phyloP scores from a whole-genome alignment of 2,329 filamentous ascomycete species.

The Aspergillus ustus region DNA sequence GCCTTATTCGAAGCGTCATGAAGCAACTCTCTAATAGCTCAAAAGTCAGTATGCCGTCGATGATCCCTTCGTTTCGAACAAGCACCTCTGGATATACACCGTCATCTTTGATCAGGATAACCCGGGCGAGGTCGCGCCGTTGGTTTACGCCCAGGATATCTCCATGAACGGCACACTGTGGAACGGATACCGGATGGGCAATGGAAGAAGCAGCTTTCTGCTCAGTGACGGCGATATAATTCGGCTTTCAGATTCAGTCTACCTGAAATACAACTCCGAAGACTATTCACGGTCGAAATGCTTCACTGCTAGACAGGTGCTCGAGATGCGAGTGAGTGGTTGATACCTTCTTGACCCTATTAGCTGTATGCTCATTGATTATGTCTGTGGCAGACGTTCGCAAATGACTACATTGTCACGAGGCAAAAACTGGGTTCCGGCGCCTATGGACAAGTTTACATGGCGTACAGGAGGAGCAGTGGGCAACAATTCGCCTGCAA shows the following conservation, averaged over 20 bases:
- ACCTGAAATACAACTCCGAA: conserved; percentile 27
- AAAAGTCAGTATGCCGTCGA: conserved; percentile 41
- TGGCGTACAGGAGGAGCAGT: conserved; percentile 43
- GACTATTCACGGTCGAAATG: conserved; percentile 21
- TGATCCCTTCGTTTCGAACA: conserved; percentile 44
- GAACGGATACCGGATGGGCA: conserved; percentile 43
- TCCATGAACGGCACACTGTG: conserved; percentile 48
- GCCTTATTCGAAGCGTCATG: no score
- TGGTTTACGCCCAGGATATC: conserved; percentile 51
- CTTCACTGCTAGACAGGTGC: conserved; percentile 30
- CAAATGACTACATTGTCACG: conserved; percentile 42
- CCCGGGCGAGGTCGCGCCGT: conserved; percentile 39
- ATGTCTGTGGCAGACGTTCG: conserved; percentile 33
- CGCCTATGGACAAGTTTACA: conserved; percentile 48
- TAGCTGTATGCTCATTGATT: not conserved
- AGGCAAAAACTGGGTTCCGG: conserved; percentile 48
- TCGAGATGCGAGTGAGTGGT: conserved; percentile 41
- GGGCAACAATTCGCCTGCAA: conserved; percentile 52
- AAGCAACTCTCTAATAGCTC: no score
- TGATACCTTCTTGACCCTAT: not conserved
- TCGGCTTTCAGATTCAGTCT: conserved; percentile 28
- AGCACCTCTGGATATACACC: conserved; percentile 50
- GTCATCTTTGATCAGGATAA: conserved; percentile 48
- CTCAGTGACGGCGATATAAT: conserved; percentile 46
- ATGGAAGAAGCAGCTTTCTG: conserved; percentile 39